Conservation (phyloP, 257 asterid species). For the Solanum pennellii region DNA sequence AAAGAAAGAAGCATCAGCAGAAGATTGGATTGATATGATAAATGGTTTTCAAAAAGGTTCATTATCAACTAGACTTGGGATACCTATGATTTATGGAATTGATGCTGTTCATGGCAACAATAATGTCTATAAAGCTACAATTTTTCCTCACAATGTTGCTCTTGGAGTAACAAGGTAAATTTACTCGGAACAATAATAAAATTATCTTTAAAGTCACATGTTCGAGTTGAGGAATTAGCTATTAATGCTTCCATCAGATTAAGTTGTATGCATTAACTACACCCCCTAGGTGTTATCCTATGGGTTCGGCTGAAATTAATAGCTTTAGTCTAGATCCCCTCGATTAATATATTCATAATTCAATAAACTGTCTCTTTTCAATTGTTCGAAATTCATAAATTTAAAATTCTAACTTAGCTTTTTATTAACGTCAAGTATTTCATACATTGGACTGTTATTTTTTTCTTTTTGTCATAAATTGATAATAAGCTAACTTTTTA, state of each 20-base stretch:
- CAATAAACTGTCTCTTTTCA: background rate
- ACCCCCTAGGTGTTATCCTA: background rate
- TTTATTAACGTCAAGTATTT: background rate
- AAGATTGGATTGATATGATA: constrained; percentile 14
- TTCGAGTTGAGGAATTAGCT: background rate
- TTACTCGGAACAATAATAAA: background rate
- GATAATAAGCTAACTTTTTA: background rate
- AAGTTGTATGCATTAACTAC: background rate
- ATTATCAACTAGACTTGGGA: constrained; percentile 8
- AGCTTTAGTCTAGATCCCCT: background rate
- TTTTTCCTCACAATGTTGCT: constrained; percentile 14
- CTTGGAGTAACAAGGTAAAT: constrained; percentile 14
- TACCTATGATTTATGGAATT: constrained; percentile 18
- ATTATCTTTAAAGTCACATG: background rate
- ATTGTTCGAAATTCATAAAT: fast-evolving
- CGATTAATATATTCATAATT: background rate
- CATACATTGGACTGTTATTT: fast-evolving
- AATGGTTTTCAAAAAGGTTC: constrained; percentile 13
- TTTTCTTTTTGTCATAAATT: background rate
- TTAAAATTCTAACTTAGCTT: background rate
- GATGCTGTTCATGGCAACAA: constrained; percentile 17
- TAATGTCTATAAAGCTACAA: constrained; percentile 6
- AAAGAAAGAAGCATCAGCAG: background rate
- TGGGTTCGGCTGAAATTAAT: background rate
- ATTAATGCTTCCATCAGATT: background rate